Evolutionary conservation across 306 rosid species (phyloP), one percentile per base, ranked within the genome.

Genomic region (Vicia villosa): DNA sequence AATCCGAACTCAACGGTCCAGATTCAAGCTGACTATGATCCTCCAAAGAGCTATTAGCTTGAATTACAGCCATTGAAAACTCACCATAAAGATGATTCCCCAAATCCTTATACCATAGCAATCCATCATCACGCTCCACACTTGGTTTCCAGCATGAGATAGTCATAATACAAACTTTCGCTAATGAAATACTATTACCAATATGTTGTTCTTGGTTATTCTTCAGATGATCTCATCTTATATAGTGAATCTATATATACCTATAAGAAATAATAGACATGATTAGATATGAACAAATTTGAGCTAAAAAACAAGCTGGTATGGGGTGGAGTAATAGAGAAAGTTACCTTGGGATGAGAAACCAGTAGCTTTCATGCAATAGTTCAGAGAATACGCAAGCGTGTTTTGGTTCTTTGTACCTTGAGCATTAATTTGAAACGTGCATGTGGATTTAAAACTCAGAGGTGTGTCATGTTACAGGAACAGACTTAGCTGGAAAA

Each of bases 11-110:
- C 82, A 91, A 68, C 3, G 83, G 87, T 70, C 97, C 97, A 52
- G 97, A 85, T 80, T 87, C 95, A 13, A 91, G 76, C 62, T 83
- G 96, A 80, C 94, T 84, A 40, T 81, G 82, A 84, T 91, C 97
- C 75, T 91, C 97, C 66, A 91, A 43, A 28, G 77, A 70, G 57
- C 79, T 70, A 79, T 91, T 91, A 40, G 97, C 96, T 68, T 91
- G 97, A 60, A 89, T 74, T 2, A 84, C 94, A 66, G 97, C 96
- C 97, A 91, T 89, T 73, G 97, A 91, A 63, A 84, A 91, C 34
- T 74, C 83, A 16, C 97, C 97, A 82, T 77, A 83, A 69, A 82
- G 82, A 85, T 91, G 97, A 58, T 76, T 78, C 37, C 95, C 97
- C 77, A 86, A 78, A 82, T 91, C 97, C 75, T 87, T 91, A 41